A percentile compares a stretch with the other conserved stretches of the same genome.
Conservation (phyloP, 2,329 filamentous ascomycete genomes). For the Paracamarosporium sp. region DNA sequence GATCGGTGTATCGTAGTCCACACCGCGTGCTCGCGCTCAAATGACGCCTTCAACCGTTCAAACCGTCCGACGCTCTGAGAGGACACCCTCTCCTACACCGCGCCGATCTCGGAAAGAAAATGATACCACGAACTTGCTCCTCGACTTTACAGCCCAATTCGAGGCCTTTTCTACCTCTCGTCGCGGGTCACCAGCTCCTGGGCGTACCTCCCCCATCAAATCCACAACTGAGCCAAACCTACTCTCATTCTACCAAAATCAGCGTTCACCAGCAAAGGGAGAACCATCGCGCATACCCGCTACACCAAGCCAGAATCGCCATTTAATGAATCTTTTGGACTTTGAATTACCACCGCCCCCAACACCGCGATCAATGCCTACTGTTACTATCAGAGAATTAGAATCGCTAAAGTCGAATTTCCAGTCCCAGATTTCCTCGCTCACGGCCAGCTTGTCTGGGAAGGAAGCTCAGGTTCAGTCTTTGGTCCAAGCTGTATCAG, state of each 20-base stretch:
- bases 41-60: constrained; percentile 60
- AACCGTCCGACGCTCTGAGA: constrained; percentile 53
- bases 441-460: constrained; percentile 88
- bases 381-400: constrained; percentile 88
- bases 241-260: constrained; percentile 40
- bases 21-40: constrained; percentile 44
- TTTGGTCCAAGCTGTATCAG: constrained; percentile 83
- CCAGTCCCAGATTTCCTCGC: constrained; percentile 90
- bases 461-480: constrained; percentile 91
- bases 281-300: constrained; percentile 28
- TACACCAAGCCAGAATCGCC: constrained; percentile 40
- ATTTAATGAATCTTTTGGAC: constrained; percentile 63
- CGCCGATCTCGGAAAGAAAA: constrained; percentile 56
- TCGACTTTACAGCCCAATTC: constrained; percentile 87
- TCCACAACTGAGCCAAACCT: constrained; percentile 60
- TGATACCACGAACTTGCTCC: constrained; percentile 77
- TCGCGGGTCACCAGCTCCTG: constrained; percentile 44
- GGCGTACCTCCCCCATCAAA: constrained; percentile 59
- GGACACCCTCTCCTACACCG: constrained; percentile 60
- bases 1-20: constrained; percentile 17
- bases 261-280: constrained; percentile 41
- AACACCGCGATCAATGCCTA: constrained; percentile 89
- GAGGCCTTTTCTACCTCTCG: constrained; percentile 58
- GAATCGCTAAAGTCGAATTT: constrained; percentile 92
- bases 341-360: constrained; percentile 94